A percentile compares a stretch with the other conserved stretches of the same genome.
These are phyloP conservation scores for Allomyces macrogynus DNA, from an alignment of 192 early-diverging fungal genomes.

Conservation along the genomic window DNA sequence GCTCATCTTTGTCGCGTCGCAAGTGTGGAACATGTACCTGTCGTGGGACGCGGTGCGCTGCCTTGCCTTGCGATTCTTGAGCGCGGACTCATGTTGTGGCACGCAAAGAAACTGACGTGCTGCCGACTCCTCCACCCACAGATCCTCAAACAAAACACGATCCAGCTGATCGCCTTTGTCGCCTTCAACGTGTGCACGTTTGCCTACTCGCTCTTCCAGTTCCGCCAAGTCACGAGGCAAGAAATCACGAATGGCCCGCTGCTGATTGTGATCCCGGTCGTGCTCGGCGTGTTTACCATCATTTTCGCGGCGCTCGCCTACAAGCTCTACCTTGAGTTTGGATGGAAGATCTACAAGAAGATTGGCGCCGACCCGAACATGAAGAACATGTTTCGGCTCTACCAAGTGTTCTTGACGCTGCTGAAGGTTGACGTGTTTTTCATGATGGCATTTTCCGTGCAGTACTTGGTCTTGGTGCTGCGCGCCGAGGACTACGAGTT, in stretches of 20 bases:
- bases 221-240: constrained; percentile 24
- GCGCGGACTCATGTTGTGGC: too few species aligned
- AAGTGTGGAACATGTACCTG: constrained; percentile 62
- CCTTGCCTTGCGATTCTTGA: too few species aligned
- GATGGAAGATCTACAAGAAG: constrained; percentile 67
- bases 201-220: constrained; percentile 47
- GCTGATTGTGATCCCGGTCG: constrained; percentile 31
- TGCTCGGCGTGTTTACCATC: constrained; percentile 27
- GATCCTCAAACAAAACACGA: constrained; percentile 79
- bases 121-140: constrained; percentile 5
- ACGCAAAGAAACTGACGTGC: neutral
- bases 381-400: constrained; percentile 53
- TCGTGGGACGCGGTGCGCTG: constrained; percentile 58
- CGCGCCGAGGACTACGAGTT: too few species aligned
- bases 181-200: constrained; percentile 46
- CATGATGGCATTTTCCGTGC: constrained; percentile 55
- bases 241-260: constrained; percentile 9
- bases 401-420: constrained; percentile 59
- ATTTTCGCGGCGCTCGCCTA: constrained; percentile 26
- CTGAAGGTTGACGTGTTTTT: constrained; percentile 67
- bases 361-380: constrained; percentile 58
- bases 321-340: constrained; percentile 54
- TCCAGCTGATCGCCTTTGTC: constrained; percentile 63
- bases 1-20: constrained; percentile 66
- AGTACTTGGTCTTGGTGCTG: constrained; percentile 25